Conservation (phyloP, 495 filamentous ascomycete species). For the Acidiella bohemica region DNA sequence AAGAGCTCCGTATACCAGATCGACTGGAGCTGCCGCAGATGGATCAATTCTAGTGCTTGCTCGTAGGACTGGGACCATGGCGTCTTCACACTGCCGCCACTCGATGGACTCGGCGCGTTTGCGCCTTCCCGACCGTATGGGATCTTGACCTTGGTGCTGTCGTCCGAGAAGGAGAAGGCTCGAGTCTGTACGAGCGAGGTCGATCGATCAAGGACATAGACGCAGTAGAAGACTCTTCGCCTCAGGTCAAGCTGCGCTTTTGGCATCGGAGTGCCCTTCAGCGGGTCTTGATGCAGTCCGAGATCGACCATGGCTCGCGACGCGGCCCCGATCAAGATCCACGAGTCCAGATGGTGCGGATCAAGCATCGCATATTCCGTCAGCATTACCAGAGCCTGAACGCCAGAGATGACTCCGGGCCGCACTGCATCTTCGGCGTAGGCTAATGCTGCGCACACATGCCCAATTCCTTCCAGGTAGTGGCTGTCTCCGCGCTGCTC, state of each 20-base stretch:
- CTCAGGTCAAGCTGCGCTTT: slow-evolving; percentile 56
- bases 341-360: slow-evolving; percentile 76
- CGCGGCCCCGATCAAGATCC: slow-evolving; percentile 80
- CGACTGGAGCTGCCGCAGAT: slow-evolving; percentile 65
- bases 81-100: too few species aligned
- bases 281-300: slow-evolving; percentile 78
- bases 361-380: slow-evolving; percentile 80
- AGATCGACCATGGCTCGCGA: slow-evolving; percentile 73
- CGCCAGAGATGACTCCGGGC: slow-evolving; percentile 66
- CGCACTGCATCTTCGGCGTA: slow-evolving; percentile 67
- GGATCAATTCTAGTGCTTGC: slow-evolving; percentile 47
- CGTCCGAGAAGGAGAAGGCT: slow-evolving; percentile 84
- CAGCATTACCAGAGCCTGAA: slow-evolving; percentile 73
- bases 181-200: slow-evolving; percentile 68
- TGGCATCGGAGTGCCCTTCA: slow-evolving; percentile 46
- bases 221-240: slow-evolving; percentile 69
- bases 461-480: slow-evolving; percentile 49
- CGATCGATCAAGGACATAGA: slow-evolving; percentile 76
- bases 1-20: slow-evolving; percentile 71
- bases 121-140: slow-evolving; percentile 9
- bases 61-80: slow-evolving; percentile 31
- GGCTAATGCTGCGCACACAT: slow-evolving; percentile 55
- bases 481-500: slow-evolving; percentile 48
- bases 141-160: slow-evolving; percentile 53
- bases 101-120: slow-evolving; percentile 27